Evolutionary conservation across 1,284 basidiomycete genomes (phyloP).

Genomic region (Cystobasidium slooffiae): DNA sequence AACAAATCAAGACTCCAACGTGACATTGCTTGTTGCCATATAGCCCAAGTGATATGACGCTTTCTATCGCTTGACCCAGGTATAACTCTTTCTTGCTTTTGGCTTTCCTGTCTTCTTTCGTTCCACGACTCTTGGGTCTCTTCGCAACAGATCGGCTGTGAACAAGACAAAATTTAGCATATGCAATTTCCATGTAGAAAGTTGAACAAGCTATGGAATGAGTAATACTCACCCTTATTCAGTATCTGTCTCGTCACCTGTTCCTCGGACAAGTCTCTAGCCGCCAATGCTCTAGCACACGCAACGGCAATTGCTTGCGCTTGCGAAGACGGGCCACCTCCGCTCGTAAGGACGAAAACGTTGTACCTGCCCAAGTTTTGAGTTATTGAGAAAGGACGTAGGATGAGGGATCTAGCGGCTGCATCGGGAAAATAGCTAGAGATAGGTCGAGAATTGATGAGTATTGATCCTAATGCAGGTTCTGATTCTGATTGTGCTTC

Average conservation of each 20-base stretch:
- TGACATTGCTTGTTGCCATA: neutral
- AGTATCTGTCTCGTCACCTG: slow-evolving; percentile 70
- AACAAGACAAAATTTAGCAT: slow-evolving; percentile 10
- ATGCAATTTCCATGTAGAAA: slow-evolving; percentile 3
- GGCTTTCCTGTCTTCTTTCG: slow-evolving; percentile 91
- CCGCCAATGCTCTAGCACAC: slow-evolving; percentile 74
- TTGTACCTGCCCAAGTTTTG: slow-evolving; percentile 91
- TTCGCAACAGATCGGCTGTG: slow-evolving; percentile 79
- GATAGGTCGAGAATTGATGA: slow-evolving; percentile 83
- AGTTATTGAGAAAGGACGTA: slow-evolving; percentile 81
- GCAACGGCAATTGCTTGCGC: slow-evolving; percentile 86
- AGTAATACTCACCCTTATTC: slow-evolving; percentile 66
- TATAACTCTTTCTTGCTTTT: slow-evolving; percentile 89
- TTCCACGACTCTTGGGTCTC: slow-evolving; percentile 97
- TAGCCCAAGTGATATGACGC: neutral
- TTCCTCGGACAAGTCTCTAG: slow-evolving; percentile 64
- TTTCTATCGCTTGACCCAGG: slow-evolving; percentile 89
- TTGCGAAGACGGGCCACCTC: slow-evolving; percentile 88
- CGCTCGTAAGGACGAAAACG: slow-evolving; percentile 82
- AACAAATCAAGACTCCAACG: neutral
- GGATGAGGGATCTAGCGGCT: slow-evolving; percentile 75
- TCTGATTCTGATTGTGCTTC: slow-evolving; percentile 50
- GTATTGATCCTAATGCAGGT: slow-evolving; percentile 58
- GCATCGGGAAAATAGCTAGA: slow-evolving; percentile 77
- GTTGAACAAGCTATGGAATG: neutral